Evolutionary conservation across 345 rosid species (phyloP), one percentile per base, ranked within the genome.

Genomic region (Heritiera littoralis): DNA sequence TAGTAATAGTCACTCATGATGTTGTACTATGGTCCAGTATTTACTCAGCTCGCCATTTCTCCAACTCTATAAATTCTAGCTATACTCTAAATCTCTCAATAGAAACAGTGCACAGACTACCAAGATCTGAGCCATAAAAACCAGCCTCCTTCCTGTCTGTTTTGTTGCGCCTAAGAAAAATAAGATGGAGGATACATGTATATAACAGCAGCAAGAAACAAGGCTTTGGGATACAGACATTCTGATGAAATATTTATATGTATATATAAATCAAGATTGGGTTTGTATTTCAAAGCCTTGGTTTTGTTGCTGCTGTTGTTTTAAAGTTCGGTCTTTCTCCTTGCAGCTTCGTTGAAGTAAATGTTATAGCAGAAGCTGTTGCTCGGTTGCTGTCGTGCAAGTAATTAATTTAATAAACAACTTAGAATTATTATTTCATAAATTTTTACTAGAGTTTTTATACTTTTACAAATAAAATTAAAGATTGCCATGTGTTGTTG

Each of bases 241-340:
- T 35, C 3, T 35, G 28, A 17, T 72, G 56, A 52, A 32, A 32
- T 64, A 1, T 28, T 1, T 61, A 11, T 60, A 51, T 35, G 3
- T 35, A 35, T 0, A 51, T 35, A 35, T 35, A 35, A 1, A 35
- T 30, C 7, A 51, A 71, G 43, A 35, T 2, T 54, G 76, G 10
- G 76, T 72, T 52, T 72, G 63, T 72, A 72, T 54, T 72, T 72
- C 76, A 72, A 72, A 72, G 76, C 76, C 76, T 72, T 72, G 63
- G 76, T 35, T 72, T 72, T 52, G 76, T 72, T 72, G 76, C 76
- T 54, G 63, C 30, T 72, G 76, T 72, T 72, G 76, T 72, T 72
- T 54, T 54, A 4, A 32, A 52, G 76, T 35, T 54, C 15, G 43
- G 1, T 58, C 61, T 56, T 56, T 56, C 28, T 3, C 8, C 8